Percentiles rank a stretch among this genome's conserved stretches.
Conservation (phyloP, 495 filamentous ascomycete genomes). For the Trichoderma parareesei region DNA sequence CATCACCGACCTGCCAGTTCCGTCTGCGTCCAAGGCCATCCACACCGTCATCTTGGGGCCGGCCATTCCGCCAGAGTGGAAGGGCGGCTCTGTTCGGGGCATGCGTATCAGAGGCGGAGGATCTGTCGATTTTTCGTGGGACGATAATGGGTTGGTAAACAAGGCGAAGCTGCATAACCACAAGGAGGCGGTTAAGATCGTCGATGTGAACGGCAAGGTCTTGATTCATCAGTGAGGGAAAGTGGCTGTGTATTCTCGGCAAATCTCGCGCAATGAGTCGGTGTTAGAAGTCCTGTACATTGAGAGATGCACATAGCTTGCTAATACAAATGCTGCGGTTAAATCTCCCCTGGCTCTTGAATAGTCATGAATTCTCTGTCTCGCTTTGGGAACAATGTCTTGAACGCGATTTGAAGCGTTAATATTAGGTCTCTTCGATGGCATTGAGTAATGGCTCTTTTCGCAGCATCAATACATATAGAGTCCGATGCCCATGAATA, state of each 20-base stretch:
- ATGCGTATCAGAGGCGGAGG: slow-evolving; percentile 34
- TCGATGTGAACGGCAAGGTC: slow-evolving; percentile 2
- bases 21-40: neutral
- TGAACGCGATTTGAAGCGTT: no score
- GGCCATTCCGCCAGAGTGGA: slow-evolving; percentile 1
- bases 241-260: neutral
- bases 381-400: no score
- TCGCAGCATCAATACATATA: no score
- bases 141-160: slow-evolving; percentile 21
- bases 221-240: neutral
- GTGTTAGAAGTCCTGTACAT: no score
- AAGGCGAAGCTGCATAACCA: neutral
- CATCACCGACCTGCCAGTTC: slow-evolving; percentile 26
- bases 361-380: no score
- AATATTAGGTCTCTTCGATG: no score
- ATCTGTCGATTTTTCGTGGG: slow-evolving; percentile 31
- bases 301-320: no score
- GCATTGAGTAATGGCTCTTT: no score
- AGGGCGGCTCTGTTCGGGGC: slow-evolving; percentile 24
- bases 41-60: slow-evolving; percentile 8
- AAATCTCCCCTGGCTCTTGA: no score
- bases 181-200: neutral
- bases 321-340: no score
- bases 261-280: no score
- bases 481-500: no score